These are phyloP conservation scores for Asterophora lycoperdoides DNA, from an alignment of 768 basidiomycete species.

Conservation along the genomic window DNA sequence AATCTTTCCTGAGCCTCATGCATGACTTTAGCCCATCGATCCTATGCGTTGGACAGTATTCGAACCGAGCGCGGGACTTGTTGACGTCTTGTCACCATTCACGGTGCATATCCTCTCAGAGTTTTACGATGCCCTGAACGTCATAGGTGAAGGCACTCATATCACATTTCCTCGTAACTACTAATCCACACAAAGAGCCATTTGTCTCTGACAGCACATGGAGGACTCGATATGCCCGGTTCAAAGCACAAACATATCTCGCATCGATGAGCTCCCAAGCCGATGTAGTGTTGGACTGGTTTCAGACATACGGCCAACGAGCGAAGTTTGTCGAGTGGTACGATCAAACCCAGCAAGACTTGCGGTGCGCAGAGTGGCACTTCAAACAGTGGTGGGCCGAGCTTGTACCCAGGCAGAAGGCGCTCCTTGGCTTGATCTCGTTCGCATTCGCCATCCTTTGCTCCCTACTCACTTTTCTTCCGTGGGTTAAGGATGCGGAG, in stretches of 20 bases:
- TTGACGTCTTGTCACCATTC: slow-evolving; percentile 15
- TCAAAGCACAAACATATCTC: neutral
- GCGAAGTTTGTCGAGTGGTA: neutral
- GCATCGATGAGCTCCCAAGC: neutral
- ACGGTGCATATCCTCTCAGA: slow-evolving; percentile 13
- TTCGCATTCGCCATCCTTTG: neutral
- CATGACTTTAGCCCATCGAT: slow-evolving; percentile 13
- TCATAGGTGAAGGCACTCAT: slow-evolving; percentile 12
- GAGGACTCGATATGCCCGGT: slow-evolving; percentile 4
- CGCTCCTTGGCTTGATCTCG: neutral
- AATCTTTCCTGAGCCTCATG: no score
- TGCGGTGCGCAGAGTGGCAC: slow-evolving; percentile 1
- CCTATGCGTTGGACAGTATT: slow-evolving; percentile 17
- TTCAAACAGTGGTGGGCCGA: slow-evolving; percentile 7
- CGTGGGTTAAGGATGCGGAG: no score
- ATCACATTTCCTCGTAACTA: neutral
- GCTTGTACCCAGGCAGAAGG: neutral
- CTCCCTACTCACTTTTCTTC: neutral
- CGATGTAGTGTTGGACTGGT: neutral
- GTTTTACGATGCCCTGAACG: slow-evolving; percentile 15
- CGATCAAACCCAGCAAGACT: slow-evolving; percentile 2
- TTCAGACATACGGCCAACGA: neutral
- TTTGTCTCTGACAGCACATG: neutral
- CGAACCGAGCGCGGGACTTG: slow-evolving; percentile 4
- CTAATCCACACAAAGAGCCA: slow-evolving; percentile 1